Conservation (phyloP, 2,329 filamentous ascomycete species). For the Penicillium sp. region DNA sequence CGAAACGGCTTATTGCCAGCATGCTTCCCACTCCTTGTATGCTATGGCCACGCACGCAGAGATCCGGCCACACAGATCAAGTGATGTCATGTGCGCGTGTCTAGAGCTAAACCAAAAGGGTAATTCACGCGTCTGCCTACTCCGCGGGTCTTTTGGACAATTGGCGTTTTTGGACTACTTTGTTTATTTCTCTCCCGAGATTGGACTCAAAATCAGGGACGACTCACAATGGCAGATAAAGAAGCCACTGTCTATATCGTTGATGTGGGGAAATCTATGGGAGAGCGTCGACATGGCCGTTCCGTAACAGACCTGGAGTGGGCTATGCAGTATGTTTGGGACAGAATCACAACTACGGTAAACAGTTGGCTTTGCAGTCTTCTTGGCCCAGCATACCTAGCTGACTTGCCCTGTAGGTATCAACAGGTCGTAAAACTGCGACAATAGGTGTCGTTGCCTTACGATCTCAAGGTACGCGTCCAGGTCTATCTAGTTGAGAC, state of each 20-base stretch:
- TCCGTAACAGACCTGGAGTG: slow-evolving; percentile 77
- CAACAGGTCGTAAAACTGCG: slow-evolving; percentile 67
- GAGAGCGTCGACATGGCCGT: slow-evolving; percentile 62
- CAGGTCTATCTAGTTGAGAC: neutral
- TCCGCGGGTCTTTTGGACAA: slow-evolving; percentile 12
- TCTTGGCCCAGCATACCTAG: no score
- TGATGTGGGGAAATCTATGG: slow-evolving; percentile 84
- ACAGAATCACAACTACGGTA: slow-evolving; percentile 75
- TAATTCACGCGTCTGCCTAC: slow-evolving; percentile 42
- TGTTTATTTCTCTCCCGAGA: neutral
- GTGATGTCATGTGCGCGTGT: slow-evolving; percentile 40
- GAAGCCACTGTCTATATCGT: slow-evolving; percentile 89
- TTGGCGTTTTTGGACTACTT: no score
- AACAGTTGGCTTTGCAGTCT: slow-evolving; percentile 22
- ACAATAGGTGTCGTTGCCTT: slow-evolving; percentile 75
- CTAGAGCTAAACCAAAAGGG: slow-evolving; percentile 27
- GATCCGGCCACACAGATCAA: slow-evolving; percentile 6
- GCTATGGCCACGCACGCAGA: slow-evolving; percentile 7
- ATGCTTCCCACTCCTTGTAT: accelerated
- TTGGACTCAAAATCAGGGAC: neutral
- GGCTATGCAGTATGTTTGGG: slow-evolving; percentile 89
- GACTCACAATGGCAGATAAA: slow-evolving; percentile 70
- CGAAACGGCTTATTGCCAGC: slow-evolving; percentile 7
- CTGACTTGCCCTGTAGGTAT: slow-evolving; percentile 37
- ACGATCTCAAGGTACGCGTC: slow-evolving; percentile 59